Conservation (phyloP, 2,329 filamentous ascomycete genomes). For the Rhynchosporium agropyri region DNA sequence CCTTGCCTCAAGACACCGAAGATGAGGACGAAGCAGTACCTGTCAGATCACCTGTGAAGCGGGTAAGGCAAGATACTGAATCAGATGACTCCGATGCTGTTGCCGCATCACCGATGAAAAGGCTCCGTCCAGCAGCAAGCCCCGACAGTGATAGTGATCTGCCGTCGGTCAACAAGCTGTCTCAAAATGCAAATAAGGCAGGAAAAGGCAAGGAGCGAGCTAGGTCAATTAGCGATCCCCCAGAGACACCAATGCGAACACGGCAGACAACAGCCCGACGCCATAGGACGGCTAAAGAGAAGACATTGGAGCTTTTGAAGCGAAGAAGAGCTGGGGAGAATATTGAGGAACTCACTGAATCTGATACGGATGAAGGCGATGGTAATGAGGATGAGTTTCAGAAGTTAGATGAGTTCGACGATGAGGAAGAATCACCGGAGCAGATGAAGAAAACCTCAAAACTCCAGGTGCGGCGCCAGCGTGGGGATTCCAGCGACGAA, state of each 20-base stretch:
- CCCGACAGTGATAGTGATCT: constrained; percentile 17
- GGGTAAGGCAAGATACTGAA: constrained; percentile 6
- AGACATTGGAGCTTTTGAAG: constrained; percentile 46
- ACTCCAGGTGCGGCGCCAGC: constrained; percentile 4
- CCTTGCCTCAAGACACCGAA: constrained; percentile 9
- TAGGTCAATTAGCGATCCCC: background rate
- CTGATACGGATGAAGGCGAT: constrained; percentile 39
- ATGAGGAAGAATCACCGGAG: constrained; percentile 44
- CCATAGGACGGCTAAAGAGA: constrained; percentile 46
- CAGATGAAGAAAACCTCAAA: constrained; percentile 21
- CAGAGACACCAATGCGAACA: constrained; percentile 21
- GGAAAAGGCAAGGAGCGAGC: constrained; percentile 3
- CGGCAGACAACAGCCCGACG: constrained; percentile 30
- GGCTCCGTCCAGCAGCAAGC: constrained; percentile 16
- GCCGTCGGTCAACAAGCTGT: constrained; percentile 15
- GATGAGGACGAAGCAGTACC: constrained; percentile 24
- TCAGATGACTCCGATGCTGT: constrained; percentile 23
- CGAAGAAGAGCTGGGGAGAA: constrained; percentile 47
- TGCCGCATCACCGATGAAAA: constrained; percentile 28
- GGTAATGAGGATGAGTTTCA: constrained; percentile 36
- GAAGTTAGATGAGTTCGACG: constrained; percentile 54
- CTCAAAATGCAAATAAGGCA: background rate
- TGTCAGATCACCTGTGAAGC: constrained; percentile 31
- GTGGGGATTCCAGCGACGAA: constrained; percentile 22
- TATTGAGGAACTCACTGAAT: constrained; percentile 44